These are phyloP conservation scores for Entomortierella beljakovae DNA, from an alignment of 192 early-diverging fungal genomes.

Conservation along the genomic window DNA sequence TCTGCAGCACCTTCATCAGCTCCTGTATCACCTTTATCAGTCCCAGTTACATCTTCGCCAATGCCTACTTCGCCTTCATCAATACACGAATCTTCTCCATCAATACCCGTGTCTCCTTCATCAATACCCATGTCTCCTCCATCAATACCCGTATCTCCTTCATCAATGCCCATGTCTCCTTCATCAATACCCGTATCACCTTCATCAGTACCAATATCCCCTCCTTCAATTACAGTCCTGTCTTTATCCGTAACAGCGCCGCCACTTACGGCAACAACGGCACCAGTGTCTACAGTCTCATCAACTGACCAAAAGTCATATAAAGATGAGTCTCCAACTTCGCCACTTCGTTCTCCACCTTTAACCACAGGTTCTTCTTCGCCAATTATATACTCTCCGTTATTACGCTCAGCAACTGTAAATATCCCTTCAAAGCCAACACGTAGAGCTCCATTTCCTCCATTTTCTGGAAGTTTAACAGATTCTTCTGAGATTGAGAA, in stretches of 20 bases:
- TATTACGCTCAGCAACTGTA: conserved; percentile 15
- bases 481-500: conserved; percentile 39
- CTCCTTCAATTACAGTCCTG: background rate
- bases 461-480: conserved; percentile 11
- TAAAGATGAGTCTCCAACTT: conserved; percentile 8
- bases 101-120: no score
- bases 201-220: background rate
- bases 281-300: background rate
- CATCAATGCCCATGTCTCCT: no score
- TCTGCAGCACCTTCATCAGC: no score
- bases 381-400: conserved; percentile 27
- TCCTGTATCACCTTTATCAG: no score
- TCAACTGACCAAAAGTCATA: background rate
- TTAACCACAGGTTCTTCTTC: conserved; percentile 5
- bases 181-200: background rate
- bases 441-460: conserved; percentile 24
- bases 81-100: no score
- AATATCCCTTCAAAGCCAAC: conserved; percentile 22
- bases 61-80: no score
- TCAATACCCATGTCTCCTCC: no score
- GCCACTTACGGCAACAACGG: background rate
- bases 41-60: no score
- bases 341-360: background rate
- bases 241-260: background rate
- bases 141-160: no score